Percentiles rank a stretch among this genome's conserved stretches.
Evolutionary conservation across 768 basidiomycete species (phyloP).

Genomic region (Tremella mesenterica): DNA sequence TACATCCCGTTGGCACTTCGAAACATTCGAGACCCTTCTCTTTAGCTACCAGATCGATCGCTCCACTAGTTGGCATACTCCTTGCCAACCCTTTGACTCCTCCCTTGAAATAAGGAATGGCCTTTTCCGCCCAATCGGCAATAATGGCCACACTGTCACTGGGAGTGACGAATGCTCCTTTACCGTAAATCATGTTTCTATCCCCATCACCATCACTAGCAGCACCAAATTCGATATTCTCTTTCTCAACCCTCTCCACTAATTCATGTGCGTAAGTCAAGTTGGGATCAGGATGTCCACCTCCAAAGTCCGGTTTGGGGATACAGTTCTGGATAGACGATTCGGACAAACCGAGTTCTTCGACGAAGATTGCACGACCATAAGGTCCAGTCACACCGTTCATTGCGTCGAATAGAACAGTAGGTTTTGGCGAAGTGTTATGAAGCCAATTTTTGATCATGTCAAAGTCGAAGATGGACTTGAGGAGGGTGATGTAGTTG

Average conservation of each 20-base stretch:
- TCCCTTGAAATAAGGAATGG: slow-evolving; percentile 51
- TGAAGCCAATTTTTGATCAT: slow-evolving; percentile 87
- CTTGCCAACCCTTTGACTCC: slow-evolving; percentile 93
- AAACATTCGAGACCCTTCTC: slow-evolving; percentile 86
- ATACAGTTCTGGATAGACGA: slow-evolving; percentile 80
- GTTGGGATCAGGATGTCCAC: slow-evolving; percentile 97
- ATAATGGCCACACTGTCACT: slow-evolving; percentile 98
- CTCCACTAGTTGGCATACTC: slow-evolving; percentile 95
- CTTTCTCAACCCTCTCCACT: slow-evolving; percentile 80
- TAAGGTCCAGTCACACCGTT: slow-evolving; percentile 97
- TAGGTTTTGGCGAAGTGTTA: slow-evolving; percentile 50
- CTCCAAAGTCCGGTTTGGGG: slow-evolving; percentile 91
- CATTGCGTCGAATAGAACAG: slow-evolving; percentile 88
- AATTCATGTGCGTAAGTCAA: slow-evolving; percentile 91
- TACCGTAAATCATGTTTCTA: slow-evolving; percentile 99
- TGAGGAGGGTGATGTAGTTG: slow-evolving; percentile 74
- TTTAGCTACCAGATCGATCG: slow-evolving; percentile 91
- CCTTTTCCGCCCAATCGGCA: slow-evolving; percentile 70
- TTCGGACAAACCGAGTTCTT: slow-evolving; percentile 68
- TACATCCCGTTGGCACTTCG: slow-evolving; percentile 85
- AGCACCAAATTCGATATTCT: slow-evolving; percentile 83
- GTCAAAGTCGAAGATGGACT: slow-evolving; percentile 87
- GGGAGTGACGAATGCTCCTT: slow-evolving; percentile 94
- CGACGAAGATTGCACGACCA: slow-evolving; percentile 75
- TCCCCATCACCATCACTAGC: slow-evolving; percentile 97